Evolutionary conservation across 352 stramenopile species (phyloP).

Genomic region (Globisporangium splendens): DNA sequence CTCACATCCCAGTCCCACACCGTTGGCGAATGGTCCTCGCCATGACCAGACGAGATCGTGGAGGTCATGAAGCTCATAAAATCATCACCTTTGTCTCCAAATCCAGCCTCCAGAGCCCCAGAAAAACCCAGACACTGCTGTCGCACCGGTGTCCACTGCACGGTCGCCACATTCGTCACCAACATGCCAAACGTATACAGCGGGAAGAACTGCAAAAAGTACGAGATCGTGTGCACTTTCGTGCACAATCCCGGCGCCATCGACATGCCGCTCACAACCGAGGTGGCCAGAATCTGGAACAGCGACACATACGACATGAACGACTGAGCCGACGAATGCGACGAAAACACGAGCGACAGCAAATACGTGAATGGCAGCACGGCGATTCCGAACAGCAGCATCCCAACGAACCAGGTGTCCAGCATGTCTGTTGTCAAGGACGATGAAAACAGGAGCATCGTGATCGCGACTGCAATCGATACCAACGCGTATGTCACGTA

Average conservation of each 20-base stretch:
- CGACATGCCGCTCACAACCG: conserved; percentile 42
- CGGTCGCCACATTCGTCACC: conserved; percentile 47
- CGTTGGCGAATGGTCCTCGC: conserved; percentile 13
- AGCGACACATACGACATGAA: conserved; percentile 67
- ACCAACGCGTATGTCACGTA: conserved; percentile 40
- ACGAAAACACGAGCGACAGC: conserved; percentile 61
- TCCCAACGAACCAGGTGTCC: conserved; percentile 26
- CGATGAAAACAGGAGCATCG: conserved; percentile 34
- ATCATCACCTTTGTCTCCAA: conserved; percentile 8
- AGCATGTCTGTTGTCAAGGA: conserved; percentile 34
- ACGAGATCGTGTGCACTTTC: conserved; percentile 33
- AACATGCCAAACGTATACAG: conserved; percentile 53
- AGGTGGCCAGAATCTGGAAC: conserved; percentile 65
- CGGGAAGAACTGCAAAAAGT: conserved; percentile 55
- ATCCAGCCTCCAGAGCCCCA: neutral
- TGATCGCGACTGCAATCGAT: conserved; percentile 24
- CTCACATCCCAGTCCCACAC: conserved; percentile 58
- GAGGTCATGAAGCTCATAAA: conserved; percentile 12
- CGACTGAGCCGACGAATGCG: conserved; percentile 75
- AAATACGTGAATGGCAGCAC: conserved; percentile 69
- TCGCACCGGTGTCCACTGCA: conserved; percentile 39
- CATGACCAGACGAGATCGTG: conserved; percentile 18
- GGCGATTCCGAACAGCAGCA: conserved; percentile 43
- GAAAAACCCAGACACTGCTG: conserved; percentile 34
- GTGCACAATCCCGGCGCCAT: conserved; percentile 47